Evolutionary conservation across 768 basidiomycete species (phyloP).

Genomic region (Hemileccinum impolitum): DNA sequence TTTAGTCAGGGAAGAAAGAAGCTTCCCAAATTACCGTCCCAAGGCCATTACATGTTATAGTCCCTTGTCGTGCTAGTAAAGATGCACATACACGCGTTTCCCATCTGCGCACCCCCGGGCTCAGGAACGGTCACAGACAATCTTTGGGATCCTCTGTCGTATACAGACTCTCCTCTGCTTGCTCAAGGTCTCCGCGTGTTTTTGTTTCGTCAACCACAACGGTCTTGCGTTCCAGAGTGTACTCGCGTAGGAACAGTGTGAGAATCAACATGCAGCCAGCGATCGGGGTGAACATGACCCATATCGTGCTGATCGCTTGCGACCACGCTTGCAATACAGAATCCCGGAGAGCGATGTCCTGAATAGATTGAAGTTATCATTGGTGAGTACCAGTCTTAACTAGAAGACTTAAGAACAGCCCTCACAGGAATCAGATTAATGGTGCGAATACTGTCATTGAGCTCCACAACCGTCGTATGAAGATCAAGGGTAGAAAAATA

Average conservation of each 20-base stretch:
- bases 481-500: slow-evolving; percentile 24
- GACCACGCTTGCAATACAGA: slow-evolving; percentile 32
- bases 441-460: slow-evolving; percentile 45
- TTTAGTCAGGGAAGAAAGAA: too few relatives aligned
- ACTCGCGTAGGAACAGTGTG: slow-evolving; percentile 54
- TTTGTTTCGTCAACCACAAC: slow-evolving; percentile 36
- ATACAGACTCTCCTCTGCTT: slow-evolving; percentile 3
- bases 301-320: slow-evolving; percentile 58
- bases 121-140: too few relatives aligned
- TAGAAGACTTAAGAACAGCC: not conserved
- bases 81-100: too few relatives aligned
- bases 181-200: slow-evolving; percentile 30
- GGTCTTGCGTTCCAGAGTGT: slow-evolving; percentile 54
- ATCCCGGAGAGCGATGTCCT: slow-evolving; percentile 41
- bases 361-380: not conserved
- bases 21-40: too few relatives aligned
- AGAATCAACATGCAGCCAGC: slow-evolving; percentile 49
- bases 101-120: too few relatives aligned
- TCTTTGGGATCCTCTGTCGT: too few relatives aligned
- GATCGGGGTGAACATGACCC: slow-evolving; percentile 62
- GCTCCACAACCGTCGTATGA: slow-evolving; percentile 39
- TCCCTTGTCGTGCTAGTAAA: too few relatives aligned
- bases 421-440: slow-evolving; percentile 35
- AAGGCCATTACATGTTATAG: too few relatives aligned
- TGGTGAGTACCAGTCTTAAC: not conserved